Conservation (phyloP, 2,329 filamentous ascomycete genomes). For the Aspergillus aculeatus region DNA sequence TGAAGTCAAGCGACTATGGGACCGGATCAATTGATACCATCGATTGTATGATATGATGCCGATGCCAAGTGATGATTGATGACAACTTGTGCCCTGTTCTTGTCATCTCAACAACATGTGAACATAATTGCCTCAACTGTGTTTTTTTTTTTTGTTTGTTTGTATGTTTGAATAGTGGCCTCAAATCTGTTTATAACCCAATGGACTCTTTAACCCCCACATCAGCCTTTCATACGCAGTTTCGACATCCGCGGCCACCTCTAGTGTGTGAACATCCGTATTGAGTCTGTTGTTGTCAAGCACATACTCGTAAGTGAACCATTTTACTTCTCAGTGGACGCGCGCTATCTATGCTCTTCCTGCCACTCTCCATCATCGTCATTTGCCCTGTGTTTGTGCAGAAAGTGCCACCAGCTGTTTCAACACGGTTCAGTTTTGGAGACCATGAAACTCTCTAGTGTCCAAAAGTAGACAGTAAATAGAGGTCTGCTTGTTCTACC, state of each 20-base stretch:
- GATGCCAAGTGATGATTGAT: constrained; percentile 2
- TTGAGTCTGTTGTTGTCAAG: too few relatives aligned
- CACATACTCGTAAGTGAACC: too few relatives aligned
- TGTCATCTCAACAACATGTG: background rate
- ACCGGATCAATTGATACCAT: constrained; percentile 28
- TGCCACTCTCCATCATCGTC: too few relatives aligned
- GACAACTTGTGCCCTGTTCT: background rate
- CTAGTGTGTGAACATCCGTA: too few relatives aligned
- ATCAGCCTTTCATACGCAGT: background rate
- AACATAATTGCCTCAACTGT: background rate
- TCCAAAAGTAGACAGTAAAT: too few relatives aligned
- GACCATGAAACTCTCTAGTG: too few relatives aligned
- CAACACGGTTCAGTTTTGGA: too few relatives aligned
- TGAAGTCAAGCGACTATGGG: constrained; percentile 71
- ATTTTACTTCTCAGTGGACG: too few relatives aligned
- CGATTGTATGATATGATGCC: background rate
- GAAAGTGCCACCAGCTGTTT: too few relatives aligned
- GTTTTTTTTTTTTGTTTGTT: background rate
- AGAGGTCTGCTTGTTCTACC: too few relatives aligned
- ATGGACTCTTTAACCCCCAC: background rate
- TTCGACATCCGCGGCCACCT: background rate
- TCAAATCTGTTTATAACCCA: background rate
- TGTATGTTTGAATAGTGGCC: background rate
- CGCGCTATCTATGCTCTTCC: too few relatives aligned
- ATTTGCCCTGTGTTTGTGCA: too few relatives aligned